A percentile compares a stretch with the other conserved stretches of the same genome.
phyloP scores from a whole-genome alignment of 345 rosid genomes.

The Noccaea caerulescens region DNA sequence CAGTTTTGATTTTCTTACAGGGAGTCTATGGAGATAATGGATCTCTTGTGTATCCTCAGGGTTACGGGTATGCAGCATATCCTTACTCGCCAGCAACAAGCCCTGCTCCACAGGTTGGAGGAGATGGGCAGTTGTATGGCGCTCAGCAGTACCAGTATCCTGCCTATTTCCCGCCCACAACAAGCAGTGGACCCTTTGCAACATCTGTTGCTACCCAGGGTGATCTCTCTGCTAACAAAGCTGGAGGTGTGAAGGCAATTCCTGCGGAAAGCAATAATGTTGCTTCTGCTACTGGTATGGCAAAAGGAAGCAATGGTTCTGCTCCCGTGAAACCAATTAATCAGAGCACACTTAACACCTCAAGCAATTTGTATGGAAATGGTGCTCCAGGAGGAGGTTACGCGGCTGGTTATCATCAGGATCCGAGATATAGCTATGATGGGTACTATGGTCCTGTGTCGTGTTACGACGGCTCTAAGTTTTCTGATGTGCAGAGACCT shows the following conservation, averaged over 20 bases:
- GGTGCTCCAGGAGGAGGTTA: slow-evolving; percentile 54
- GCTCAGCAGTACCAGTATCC: slow-evolving; percentile 97
- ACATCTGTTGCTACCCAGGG: slow-evolving; percentile 57
- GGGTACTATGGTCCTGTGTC: slow-evolving; percentile 55
- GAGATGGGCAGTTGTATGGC: slow-evolving; percentile 80
- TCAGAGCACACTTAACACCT: slow-evolving; percentile 52
- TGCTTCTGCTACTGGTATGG: slow-evolving; percentile 51
- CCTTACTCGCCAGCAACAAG: slow-evolving; percentile 91
- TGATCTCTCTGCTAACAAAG: slow-evolving; percentile 58
- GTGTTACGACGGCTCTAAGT: slow-evolving; percentile 57
- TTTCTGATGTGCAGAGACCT: slow-evolving; percentile 64
- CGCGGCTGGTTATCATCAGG: slow-evolving; percentile 71
- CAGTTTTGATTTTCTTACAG: slow-evolving; percentile 43
- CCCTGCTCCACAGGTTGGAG: slow-evolving; percentile 78
- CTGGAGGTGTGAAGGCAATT: slow-evolving; percentile 63
- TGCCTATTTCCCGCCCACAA: slow-evolving; percentile 61
- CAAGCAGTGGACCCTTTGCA: slow-evolving; percentile 58
- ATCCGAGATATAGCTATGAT: slow-evolving; percentile 62
- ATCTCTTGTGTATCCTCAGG: slow-evolving; percentile 70
- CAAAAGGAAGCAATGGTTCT: slow-evolving; percentile 65
- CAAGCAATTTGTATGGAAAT: slow-evolving; percentile 64
- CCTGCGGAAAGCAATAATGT: slow-evolving; percentile 60
- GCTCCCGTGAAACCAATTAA: slow-evolving; percentile 56
- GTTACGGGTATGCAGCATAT: slow-evolving; percentile 70
- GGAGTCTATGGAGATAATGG: slow-evolving; percentile 83